Evolutionary conservation across 352 stramenopile species (phyloP).

Genomic region (Globisporangium yorkense): DNA sequence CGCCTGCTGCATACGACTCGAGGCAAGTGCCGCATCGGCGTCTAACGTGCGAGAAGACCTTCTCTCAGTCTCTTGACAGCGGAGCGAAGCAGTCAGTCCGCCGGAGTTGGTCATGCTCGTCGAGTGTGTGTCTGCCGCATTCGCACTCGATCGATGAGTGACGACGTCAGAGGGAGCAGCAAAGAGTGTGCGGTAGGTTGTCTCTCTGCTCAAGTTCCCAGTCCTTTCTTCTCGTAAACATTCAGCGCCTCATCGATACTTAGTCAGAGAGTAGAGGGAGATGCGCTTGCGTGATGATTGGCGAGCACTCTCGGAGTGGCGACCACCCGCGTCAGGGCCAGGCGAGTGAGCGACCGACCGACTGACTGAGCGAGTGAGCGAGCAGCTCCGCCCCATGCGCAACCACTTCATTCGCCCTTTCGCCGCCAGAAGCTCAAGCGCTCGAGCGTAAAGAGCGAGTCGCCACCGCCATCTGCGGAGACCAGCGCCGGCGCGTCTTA

Average conservation of each 20-base stretch:
- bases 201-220: not conserved
- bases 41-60: not conserved
- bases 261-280: not conserved
- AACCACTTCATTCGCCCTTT: not conserved
- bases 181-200: not conserved
- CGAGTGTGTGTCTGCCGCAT: not conserved
- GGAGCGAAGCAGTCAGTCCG: not conserved
- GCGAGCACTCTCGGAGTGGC: not conserved
- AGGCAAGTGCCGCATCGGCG: not conserved
- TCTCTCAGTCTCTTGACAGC: no score
- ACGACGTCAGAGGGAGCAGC: no score
- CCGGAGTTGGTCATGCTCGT: not conserved
- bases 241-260: not conserved
- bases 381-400: not conserved
- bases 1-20: not conserved
- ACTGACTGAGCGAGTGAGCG: no score
- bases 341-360: no score
- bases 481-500: not conserved
- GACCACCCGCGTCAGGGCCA: not conserved
- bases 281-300: not conserved
- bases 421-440: not conserved
- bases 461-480: not conserved
- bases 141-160: no score
- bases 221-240: no score
- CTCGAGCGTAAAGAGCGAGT: not conserved